phyloP scores from a whole-genome alignment of 1,284 basidiomycete genomes.

The Marasmius oreades region DNA sequence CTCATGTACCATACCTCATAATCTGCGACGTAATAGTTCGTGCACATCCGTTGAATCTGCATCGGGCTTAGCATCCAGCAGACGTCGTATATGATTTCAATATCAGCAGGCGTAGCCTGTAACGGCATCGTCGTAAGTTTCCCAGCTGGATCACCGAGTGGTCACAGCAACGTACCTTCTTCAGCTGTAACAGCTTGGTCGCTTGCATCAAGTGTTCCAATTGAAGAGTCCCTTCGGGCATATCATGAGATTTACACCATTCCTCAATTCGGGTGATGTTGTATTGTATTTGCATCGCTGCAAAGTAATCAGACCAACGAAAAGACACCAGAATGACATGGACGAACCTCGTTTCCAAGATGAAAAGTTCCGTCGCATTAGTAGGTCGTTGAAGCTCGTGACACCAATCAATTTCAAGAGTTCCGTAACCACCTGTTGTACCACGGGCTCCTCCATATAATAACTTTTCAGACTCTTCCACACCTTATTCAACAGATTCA shows the following conservation, averaged over 20 bases:
- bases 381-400: constrained; percentile 96
- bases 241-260: constrained; percentile 97
- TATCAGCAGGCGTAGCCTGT: constrained; percentile 87
- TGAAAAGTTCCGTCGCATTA: constrained; percentile 99
- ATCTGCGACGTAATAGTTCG: constrained; percentile 98
- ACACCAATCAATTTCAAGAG: constrained; percentile 96
- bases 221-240: constrained; percentile 98
- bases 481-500: constrained; percentile 96
- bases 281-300: constrained; percentile 99
- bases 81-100: constrained; percentile 98
- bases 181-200: constrained; percentile 96
- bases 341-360: constrained; percentile 96
- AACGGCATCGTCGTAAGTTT: constrained; percentile 1
- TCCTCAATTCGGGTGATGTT: constrained; percentile 98
- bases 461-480: constrained; percentile 99
- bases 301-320: background rate
- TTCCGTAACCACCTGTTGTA: constrained; percentile 96
- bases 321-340: background rate
- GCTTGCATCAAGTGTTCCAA: constrained; percentile 99
- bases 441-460: constrained; percentile 97
- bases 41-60: constrained; percentile 98
- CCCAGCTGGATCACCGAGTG: background rate
- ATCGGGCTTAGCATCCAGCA: constrained; percentile 99
- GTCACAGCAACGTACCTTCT: constrained; percentile 68
- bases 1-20: constrained; percentile 68